These are phyloP conservation scores for Tremella mesenterica DNA, from an alignment of 768 basidiomycete genomes.

Conservation along the genomic window DNA sequence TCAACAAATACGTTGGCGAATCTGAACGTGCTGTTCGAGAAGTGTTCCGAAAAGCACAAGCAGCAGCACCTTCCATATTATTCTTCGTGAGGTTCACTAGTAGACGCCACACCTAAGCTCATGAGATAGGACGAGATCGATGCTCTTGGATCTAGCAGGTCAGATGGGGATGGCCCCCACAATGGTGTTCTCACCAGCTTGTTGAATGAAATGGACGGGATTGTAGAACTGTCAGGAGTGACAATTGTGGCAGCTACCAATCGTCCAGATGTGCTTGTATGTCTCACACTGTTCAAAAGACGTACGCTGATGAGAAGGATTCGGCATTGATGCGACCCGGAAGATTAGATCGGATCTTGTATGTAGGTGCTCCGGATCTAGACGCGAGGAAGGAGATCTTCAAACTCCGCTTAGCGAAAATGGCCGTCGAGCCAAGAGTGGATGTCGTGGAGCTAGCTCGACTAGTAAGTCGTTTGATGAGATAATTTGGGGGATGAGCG, in stretches of 20 bases:
- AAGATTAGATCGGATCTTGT: conserved; percentile 83
- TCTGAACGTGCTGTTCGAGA: conserved; percentile 91
- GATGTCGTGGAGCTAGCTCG: conserved; percentile 60
- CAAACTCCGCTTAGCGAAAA: conserved; percentile 61
- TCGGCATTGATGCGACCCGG: conserved; percentile 91
- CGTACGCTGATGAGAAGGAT: conserved; percentile 53
- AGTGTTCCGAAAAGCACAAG: conserved; percentile 87
- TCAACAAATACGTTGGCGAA: conserved; percentile 96
- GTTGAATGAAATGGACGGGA: conserved; percentile 96
- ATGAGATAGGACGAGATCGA: conserved; percentile 86
- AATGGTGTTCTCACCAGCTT: conserved; percentile 81
- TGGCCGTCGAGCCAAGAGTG: conserved; percentile 68
- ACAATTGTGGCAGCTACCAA: conserved; percentile 94
- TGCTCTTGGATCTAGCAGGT: conserved; percentile 73
- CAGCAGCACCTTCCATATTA: conserved; percentile 86
- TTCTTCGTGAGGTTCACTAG: conserved; percentile 70
- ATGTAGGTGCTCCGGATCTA: conserved; percentile 83
- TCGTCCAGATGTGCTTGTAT: conserved; percentile 79
- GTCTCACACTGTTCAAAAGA: not conserved
- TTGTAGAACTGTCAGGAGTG: conserved; percentile 89
- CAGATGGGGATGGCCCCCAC: conserved; percentile 53
- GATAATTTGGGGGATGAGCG: no score
- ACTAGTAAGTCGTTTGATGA: conserved; percentile 50
- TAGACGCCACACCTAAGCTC: not conserved
- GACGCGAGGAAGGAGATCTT: conserved; percentile 75